These are phyloP conservation scores for Aspergillus saccharolyticus DNA, from an alignment of 495 filamentous ascomycete genomes.

Conservation along the genomic window DNA sequence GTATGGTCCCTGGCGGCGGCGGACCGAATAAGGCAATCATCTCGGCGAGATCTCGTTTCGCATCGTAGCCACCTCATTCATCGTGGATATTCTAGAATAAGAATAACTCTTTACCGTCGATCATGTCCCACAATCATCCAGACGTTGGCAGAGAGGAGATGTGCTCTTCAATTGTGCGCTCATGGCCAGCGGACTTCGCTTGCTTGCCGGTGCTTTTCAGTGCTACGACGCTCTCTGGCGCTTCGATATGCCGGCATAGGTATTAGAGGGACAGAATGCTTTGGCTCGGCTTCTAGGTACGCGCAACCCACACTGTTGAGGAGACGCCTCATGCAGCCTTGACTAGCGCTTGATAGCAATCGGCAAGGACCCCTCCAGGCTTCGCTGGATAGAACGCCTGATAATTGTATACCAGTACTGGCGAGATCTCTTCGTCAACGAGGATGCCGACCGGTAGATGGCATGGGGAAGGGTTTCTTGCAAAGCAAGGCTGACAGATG, in stretches of 20 bases:
- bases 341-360: constrained; percentile 34
- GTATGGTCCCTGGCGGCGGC: constrained; percentile 32
- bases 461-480: constrained; percentile 26
- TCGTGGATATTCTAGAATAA: constrained; percentile 31
- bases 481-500: constrained; percentile 23
- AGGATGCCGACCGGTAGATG: constrained; percentile 25
- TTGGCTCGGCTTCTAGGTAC: no score
- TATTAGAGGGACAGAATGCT: no score
- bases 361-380: constrained; percentile 31
- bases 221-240: constrained; percentile 35
- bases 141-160: no score
- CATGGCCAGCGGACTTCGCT: constrained; percentile 28
- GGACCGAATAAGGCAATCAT: constrained; percentile 41
- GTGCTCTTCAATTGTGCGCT: constrained; percentile 26
- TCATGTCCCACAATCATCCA: constrained; percentile 44
- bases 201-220: constrained; percentile 33
- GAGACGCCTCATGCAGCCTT: constrained; percentile 41
- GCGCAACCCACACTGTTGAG: constrained; percentile 40
- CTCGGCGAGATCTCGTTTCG: constrained; percentile 33
- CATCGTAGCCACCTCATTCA: constrained; percentile 17
- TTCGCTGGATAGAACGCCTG: constrained; percentile 37
- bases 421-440: constrained; percentile 30
- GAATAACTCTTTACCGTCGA: constrained; percentile 39
- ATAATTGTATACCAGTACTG: constrained; percentile 29
- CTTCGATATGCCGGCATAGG: constrained; percentile 27